A percentile compares a stretch with the other conserved stretches of the same genome.
Conservation (phyloP, 23 red algal genomes). For the Gracilariopsis chorda region DNA sequence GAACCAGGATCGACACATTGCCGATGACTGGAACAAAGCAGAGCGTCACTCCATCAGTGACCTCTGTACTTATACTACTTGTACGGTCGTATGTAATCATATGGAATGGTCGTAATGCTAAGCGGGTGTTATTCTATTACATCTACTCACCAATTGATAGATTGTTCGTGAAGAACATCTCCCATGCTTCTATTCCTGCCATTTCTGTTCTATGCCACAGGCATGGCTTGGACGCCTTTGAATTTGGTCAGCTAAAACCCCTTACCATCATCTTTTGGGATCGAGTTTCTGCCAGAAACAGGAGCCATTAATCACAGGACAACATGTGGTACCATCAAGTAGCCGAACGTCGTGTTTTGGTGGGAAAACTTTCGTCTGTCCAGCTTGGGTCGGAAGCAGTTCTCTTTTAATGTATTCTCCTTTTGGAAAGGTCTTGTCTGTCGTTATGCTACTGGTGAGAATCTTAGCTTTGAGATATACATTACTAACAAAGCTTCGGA, state of each 20-base stretch:
- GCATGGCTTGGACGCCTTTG: not conserved
- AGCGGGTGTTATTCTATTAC: no score
- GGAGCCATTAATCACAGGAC: not conserved
- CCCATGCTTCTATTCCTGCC: not conserved
- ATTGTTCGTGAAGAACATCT: not conserved
- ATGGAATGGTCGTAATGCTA: no score
- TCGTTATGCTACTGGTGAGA: constrained; percentile 34
- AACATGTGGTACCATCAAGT: not conserved
- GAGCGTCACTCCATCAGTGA: no score
- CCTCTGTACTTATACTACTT: no score
- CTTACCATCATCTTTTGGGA: not conserved
- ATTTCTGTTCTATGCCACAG: not conserved
- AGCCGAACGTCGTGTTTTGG: not conserved
- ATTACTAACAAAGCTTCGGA: not conserved
- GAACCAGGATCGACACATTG: no score
- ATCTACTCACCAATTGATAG: no score
- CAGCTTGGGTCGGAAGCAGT: not conserved
- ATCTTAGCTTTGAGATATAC: not conserved
- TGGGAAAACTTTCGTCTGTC: constrained; percentile 9
- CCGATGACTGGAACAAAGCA: no score
- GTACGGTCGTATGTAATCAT: no score
- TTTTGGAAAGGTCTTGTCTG: constrained; percentile 20
- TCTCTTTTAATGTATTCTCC: not conserved
- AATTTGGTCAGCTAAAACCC: not conserved
- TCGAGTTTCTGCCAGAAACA: not conserved